Evolutionary conservation across 2,329 filamentous ascomycete genomes (phyloP), one percentile per base, ranked within the genome.

Genomic region (Coniochaeta ligniaria): DNA sequence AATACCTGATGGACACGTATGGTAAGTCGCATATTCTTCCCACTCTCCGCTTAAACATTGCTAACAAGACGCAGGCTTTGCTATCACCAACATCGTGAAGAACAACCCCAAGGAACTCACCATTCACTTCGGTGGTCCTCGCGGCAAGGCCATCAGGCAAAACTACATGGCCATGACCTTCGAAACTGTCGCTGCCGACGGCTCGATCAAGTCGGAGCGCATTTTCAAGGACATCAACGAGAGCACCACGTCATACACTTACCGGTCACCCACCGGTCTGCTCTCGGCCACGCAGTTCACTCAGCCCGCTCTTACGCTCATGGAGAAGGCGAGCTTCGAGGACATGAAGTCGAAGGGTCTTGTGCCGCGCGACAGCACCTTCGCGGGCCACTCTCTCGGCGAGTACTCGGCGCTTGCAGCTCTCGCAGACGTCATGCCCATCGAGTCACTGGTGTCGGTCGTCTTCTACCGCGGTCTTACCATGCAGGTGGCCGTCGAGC

Each of bases 121-220:
- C 6, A 91, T 99, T 66, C 91, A 99, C 81, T 99, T 99, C 72
- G 95, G 96, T 79, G 95, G 95, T 57, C 92, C 95, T 63, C 90
- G 92, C 62, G 95, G 95, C 72, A 99, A 98, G 80, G 92, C 92
- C 58, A 99, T 99, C 68, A 92, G 95, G 64, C 90, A 96, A 72
- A 99, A 99, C 78, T 99, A 99, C 82, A 98, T 98, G 90, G 88
- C 94, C 62, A 99, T 99, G 95, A 98, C 94, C 56, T 99, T 98
- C 76, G 95, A 99, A 80, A 96, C 94, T n/a, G 92, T 99, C 59
- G 90, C 89, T 62, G 80, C 91, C 1, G 95, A 99, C 74, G 95
- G 95, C 28, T 86, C 86, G 38, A 92, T 96, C 80, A 98, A 97
- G 78, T 97, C 95, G 0, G 95, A 99, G 82, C 96, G 94, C 78